Evolutionary conservation across 2,329 filamentous ascomycete genomes (phyloP).

Genomic region (Claviceps purpurea): DNA sequence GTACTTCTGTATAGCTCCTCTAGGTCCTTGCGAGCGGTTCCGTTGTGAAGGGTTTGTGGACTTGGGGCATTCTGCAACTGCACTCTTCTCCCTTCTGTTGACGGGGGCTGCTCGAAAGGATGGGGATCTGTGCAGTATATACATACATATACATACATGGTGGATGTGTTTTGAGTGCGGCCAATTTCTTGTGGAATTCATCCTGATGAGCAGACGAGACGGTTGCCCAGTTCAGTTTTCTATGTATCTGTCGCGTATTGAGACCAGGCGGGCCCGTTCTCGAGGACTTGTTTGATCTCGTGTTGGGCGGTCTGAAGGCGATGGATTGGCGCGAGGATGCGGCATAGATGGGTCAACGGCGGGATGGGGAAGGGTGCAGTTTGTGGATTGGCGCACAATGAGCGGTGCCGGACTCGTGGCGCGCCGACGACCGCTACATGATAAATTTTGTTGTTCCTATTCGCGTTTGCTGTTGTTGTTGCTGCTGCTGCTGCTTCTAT

Average conservation of each 20-base stretch:
- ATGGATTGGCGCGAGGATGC: constrained; percentile 15
- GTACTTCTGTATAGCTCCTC: constrained; percentile 2
- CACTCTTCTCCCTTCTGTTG: background rate
- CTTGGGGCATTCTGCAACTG: background rate
- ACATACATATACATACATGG: background rate
- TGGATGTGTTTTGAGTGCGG: constrained; percentile 1
- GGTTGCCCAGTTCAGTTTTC: constrained; percentile 11
- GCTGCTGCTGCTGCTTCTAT: constrained; percentile 27
- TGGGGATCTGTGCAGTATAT: background rate
- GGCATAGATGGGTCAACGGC: constrained; percentile 8
- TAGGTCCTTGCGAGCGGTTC: background rate
- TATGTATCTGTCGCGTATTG: constrained; percentile 21
- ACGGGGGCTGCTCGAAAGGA: constrained; percentile 5
- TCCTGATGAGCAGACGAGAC: constrained; percentile 4
- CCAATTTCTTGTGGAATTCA: background rate
- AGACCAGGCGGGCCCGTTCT: constrained; percentile 19
- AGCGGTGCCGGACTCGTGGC: constrained; percentile 19
- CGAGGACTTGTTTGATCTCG: constrained; percentile 14
- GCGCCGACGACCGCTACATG: constrained; percentile 30
- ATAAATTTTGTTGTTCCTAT: constrained; percentile 33
- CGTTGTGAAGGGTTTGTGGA: background rate
- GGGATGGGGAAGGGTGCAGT: constrained; percentile 6
- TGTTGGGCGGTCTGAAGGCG: constrained; percentile 15
- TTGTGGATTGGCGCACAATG: constrained; percentile 10
- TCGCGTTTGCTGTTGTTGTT: constrained; percentile 12